These are phyloP conservation scores for Auriscalpium microsporum DNA, from an alignment of 768 basidiomycete genomes.

Conservation along the genomic window DNA sequence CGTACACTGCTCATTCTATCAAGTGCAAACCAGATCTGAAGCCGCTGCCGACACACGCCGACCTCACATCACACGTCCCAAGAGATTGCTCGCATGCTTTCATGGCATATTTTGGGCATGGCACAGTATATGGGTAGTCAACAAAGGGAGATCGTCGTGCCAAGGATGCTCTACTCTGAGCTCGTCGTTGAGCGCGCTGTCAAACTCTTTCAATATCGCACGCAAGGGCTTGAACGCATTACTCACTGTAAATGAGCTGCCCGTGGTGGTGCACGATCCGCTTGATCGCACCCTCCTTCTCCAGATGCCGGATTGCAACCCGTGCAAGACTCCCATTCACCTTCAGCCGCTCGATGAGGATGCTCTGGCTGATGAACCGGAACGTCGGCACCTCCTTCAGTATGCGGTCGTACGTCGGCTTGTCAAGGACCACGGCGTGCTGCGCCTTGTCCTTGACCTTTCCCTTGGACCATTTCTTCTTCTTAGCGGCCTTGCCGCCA, in stretches of 20 bases:
- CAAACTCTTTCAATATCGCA: neutral
- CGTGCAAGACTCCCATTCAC: conserved; percentile 94
- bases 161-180: conserved; percentile 5
- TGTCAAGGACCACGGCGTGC: conserved; percentile 93
- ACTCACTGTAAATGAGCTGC: conserved; percentile 94
- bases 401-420: conserved; percentile 87
- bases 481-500: conserved; percentile 89
- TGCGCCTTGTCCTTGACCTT: conserved; percentile 99
- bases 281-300: conserved; percentile 93
- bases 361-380: conserved; percentile 96
- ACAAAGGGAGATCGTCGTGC: too few species aligned
- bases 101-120: too few species aligned
- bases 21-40: too few species aligned
- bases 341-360: conserved; percentile 97
- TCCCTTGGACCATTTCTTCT: conserved; percentile 99
- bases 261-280: conserved; percentile 91
- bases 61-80: too few species aligned
- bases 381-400: conserved; percentile 98
- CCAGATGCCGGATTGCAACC: conserved; percentile 82
- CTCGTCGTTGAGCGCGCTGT: conserved; percentile 16
- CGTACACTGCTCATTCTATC: too few species aligned
- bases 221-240: conserved; percentile 3
- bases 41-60: too few species aligned
- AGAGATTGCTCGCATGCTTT: too few species aligned
- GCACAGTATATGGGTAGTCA: too few species aligned